phyloP scores from a whole-genome alignment of 495 filamentous ascomycete genomes.

The Neurospora pannonica region DNA sequence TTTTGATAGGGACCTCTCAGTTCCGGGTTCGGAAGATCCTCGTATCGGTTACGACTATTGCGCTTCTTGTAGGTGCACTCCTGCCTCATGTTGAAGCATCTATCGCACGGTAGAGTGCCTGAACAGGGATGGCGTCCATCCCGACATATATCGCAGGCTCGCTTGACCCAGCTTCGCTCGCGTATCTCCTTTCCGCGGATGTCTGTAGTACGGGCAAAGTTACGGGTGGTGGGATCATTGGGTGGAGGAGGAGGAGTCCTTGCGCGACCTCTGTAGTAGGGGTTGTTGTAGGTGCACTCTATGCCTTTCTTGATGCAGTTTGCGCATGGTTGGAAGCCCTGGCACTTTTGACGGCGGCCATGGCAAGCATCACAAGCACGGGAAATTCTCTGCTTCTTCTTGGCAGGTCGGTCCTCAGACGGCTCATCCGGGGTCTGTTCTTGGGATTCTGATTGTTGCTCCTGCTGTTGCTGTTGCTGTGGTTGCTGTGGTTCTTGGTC shows the following conservation, averaged over 20 bases:
- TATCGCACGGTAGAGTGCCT: slow-evolving; percentile 13
- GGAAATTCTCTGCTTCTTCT: slow-evolving; percentile 3
- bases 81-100: slow-evolving; percentile 10
- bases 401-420: not conserved
- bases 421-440: not conserved
- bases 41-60: not conserved
- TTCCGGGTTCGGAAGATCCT: not conserved
- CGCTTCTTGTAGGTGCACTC: slow-evolving; percentile 13
- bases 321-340: slow-evolving; percentile 15
- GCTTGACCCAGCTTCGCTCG: slow-evolving; percentile 10
- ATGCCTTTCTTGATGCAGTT: slow-evolving; percentile 7
- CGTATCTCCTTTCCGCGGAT: slow-evolving; percentile 5
- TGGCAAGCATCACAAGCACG: slow-evolving; percentile 16
- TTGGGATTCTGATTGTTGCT: not conserved
- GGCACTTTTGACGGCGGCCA: slow-evolving; percentile 2
- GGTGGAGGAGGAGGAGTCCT: slow-evolving; percentile 14
- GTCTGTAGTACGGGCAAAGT: slow-evolving; percentile 1
- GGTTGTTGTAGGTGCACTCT: slow-evolving; percentile 12
- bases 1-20: not conserved
- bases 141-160: slow-evolving; percentile 15
- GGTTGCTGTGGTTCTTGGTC: not conserved
- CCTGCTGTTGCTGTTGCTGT: not conserved
- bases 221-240: slow-evolving; percentile 3
- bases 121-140: slow-evolving; percentile 3
- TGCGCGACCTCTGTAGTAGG: slow-evolving; percentile 7